Evolutionary conservation across 2,329 filamentous ascomycete genomes (phyloP), one percentile per base, ranked within the genome.

Genomic region (Aspergillus niger): DNA sequence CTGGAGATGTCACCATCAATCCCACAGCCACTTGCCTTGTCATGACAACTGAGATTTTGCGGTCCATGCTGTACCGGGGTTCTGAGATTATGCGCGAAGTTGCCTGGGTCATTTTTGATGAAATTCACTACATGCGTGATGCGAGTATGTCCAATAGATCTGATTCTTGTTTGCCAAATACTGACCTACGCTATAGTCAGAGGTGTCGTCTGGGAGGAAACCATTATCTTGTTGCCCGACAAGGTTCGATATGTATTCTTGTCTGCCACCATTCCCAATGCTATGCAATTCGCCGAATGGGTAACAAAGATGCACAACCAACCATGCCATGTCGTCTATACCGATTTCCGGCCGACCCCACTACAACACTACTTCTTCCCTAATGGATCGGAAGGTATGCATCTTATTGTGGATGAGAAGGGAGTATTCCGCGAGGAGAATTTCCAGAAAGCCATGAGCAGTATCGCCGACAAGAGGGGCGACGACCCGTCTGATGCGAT

Each of bases 31-130:
- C 93, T 62, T 99, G 95, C 76, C 82, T 99, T 60, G 95, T 99
- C 71, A 99, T 99, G 95, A 99, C 95, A 0, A 99, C 95, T 0
- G 95, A 99, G 81, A 99, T 99, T 92, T 79, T 99, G 74, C 90
- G 95, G 52, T 98, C 94, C 17, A 99, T 99, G 95, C 76, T 99
- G 79, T 99, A 99, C 77, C 87, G 95, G 68, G 95, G 95, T 62
- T 98, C 95, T 0, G 95, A 99, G 80, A 98, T 99, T 66, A 99
- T 99, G 94, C 92, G 95, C 67, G 95, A 99, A 80, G 96, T 99
- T 1, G 93, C 91, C 13, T 99, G 95, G 95, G 96, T 99, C 1
- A 83, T 99, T 2, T 99, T 99, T 70, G 95, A 99, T 77, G 95
- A 99, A 77, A 96, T 99, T 64, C 95, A 99, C 78, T 99, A 99